Base-by-base conservation (phyloP, 352 stramenopile species). In the Globisporangium okanoganense region DNA sequence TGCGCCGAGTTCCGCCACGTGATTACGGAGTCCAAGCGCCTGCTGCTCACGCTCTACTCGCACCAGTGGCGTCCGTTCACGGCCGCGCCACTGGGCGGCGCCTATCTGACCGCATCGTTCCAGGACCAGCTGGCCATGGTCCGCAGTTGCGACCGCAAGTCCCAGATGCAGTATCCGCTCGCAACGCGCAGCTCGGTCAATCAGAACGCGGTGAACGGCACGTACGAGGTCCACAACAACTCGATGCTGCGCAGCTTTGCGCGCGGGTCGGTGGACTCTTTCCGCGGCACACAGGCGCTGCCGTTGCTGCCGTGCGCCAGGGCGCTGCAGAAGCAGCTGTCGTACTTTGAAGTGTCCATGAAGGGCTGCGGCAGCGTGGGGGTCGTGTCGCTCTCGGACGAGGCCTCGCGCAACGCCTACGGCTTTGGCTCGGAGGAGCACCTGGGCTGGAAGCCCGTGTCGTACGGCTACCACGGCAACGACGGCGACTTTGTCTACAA, bases 401-500 rank as follows among this genome's bases (percentile, higher is more conserved):
- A 64, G 8, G 33, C 43, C 29, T 79, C 79, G 31, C 72, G 78
- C 54, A 72, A 70, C 49, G 76, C 81, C 29, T 94, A 92, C 66
- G 84, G 84, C 67, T 95, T 91, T 45, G 86, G 84, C 31, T 93
- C 83, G 35, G 79, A 82, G 57, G 83, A 90, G 43, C 84, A 94
- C 69, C 70, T 95, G 24, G 86, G 86, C 64, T 94, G 82, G 84
- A 90, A 85, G 66, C 75, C 77, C 56, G 61, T 93, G 31, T 88
- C 84, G 12, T 93, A 87, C 61, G 86, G 81, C 51, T 95, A 94
- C 76, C 86, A 95, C 62, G 79, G 81, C 62, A 92, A 92, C 61
- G 84, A 94, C 64, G 86, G 86, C 48, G 82, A 91, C 67, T 91
- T 95, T 63, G 84, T 93, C 24, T 90, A 78, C 51, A 92, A 95